Evolutionary conservation across 768 basidiomycete species (phyloP).

Genomic region (Tulasnella sp.): DNA sequence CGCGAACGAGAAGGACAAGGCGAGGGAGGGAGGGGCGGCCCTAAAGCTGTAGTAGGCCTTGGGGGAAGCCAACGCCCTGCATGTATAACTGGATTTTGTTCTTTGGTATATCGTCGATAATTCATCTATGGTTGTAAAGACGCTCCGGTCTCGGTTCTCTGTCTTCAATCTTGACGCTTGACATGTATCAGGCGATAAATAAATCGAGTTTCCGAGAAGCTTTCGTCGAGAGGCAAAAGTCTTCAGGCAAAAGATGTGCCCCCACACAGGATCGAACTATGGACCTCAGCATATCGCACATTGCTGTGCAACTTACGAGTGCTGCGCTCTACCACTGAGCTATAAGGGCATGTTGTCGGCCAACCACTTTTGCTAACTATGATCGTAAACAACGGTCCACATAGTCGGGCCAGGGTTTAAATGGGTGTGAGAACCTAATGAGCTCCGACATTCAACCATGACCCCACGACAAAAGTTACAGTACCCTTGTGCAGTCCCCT

Average conservation of each 20-base stretch:
- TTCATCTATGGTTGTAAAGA: too few species aligned
- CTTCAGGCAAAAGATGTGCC: neutral
- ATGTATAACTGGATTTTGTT: too few species aligned
- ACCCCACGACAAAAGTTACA: too few species aligned
- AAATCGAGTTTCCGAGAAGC: too few species aligned
- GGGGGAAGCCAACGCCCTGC: neutral
- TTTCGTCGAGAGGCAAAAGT: neutral
- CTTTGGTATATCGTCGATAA: too few species aligned
- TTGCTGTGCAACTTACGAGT: neutral
- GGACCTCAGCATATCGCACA: slow-evolving; percentile 5
- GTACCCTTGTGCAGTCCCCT: too few species aligned
- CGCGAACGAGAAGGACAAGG: neutral
- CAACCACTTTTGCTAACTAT: neutral
- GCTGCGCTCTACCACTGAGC: slow-evolving; percentile 8
- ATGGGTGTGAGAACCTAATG: too few species aligned
- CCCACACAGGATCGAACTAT: slow-evolving; percentile 7
- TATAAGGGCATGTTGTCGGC: neutral
- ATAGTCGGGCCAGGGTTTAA: too few species aligned
- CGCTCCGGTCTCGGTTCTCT: too few species aligned
- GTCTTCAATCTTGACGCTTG: too few species aligned
- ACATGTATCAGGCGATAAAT: too few species aligned
- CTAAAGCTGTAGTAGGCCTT: neutral
- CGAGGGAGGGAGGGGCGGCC: neutral
- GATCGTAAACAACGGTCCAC: neutral
- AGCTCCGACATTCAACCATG: too few species aligned